Evolutionary conservation across 1,284 basidiomycete genomes (phyloP).

Genomic region (Entoloma clypeatum): DNA sequence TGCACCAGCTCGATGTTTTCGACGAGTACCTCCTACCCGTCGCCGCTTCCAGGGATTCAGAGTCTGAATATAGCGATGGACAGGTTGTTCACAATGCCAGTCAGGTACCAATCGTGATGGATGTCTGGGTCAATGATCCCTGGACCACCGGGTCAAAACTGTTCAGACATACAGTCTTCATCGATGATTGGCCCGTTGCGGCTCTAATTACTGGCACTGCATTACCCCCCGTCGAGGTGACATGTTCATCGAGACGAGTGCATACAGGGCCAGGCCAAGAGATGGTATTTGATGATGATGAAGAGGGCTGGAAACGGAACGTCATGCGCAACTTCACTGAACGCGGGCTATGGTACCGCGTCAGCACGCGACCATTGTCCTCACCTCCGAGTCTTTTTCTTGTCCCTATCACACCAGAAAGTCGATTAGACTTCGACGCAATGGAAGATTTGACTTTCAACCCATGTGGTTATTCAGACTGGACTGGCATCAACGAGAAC

Average conservation of each 20-base stretch:
- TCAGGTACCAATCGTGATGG: constrained; percentile 49
- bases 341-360: constrained; percentile 57
- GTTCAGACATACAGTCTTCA: constrained; percentile 57
- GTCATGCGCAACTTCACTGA: constrained; percentile 62
- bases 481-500: constrained; percentile 46
- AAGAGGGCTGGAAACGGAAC: constrained; percentile 42
- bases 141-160: constrained; percentile 55
- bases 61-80: constrained; percentile 55
- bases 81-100: constrained; percentile 38
- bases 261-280: constrained; percentile 35
- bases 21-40: constrained; percentile 75
- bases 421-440: constrained; percentile 51
- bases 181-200: constrained; percentile 46
- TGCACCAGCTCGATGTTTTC: constrained; percentile 70
- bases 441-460: constrained; percentile 47
- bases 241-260: constrained; percentile 32
- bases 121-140: constrained; percentile 55
- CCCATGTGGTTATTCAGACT: constrained; percentile 50
- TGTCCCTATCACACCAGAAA: constrained; percentile 50
- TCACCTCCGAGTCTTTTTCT: constrained; percentile 55
- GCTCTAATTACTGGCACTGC: constrained; percentile 61
- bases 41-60: constrained; percentile 41
- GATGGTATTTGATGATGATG: constrained; percentile 37
- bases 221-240: constrained; percentile 46
- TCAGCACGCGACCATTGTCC: constrained; percentile 52